These are phyloP conservation scores for Astrocystis sublimbata DNA, from an alignment of 495 filamentous ascomycete genomes.

Conservation along the genomic window DNA sequence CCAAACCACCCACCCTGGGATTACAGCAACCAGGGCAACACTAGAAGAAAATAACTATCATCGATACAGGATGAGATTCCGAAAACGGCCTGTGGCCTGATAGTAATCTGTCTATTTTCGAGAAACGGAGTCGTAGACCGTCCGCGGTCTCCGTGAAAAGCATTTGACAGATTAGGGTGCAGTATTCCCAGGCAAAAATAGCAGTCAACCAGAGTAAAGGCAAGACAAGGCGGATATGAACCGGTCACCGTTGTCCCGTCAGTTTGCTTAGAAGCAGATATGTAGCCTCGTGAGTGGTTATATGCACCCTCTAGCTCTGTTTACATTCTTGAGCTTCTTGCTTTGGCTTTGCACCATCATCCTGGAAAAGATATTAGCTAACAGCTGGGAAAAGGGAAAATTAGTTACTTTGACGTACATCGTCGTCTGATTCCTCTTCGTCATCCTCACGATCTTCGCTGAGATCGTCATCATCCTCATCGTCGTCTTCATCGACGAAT, in stretches of 20 bases:
- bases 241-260: not conserved
- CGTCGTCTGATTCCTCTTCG: conserved; percentile 88
- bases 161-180: conserved; percentile 23
- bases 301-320: conserved; percentile 75
- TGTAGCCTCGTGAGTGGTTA: not conserved
- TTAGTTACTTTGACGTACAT: conserved; percentile 59
- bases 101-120: conserved; percentile 35
- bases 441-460: conserved; percentile 81
- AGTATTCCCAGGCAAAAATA: conserved; percentile 12
- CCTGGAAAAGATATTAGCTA: conserved; percentile 57
- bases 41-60: conserved; percentile 31
- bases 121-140: conserved; percentile 27
- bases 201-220: conserved; percentile 14
- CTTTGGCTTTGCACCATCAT: conserved; percentile 94
- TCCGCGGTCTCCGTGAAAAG: conserved; percentile 25
- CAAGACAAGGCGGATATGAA: conserved; percentile 1
- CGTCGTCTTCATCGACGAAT: conserved; percentile 88
- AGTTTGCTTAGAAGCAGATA: conserved; percentile 15
- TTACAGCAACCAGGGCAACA: conserved; percentile 27
- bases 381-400: conserved; percentile 11
- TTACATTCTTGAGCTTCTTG: conserved; percentile 99
- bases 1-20: conserved; percentile 27
- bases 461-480: conserved; percentile 76
- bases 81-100: conserved; percentile 32
- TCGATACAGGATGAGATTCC: conserved; percentile 35